These are phyloP conservation scores for Penicillium sp. DNA, from an alignment of 2,329 filamentous ascomycete species.

Conservation along the genomic window DNA sequence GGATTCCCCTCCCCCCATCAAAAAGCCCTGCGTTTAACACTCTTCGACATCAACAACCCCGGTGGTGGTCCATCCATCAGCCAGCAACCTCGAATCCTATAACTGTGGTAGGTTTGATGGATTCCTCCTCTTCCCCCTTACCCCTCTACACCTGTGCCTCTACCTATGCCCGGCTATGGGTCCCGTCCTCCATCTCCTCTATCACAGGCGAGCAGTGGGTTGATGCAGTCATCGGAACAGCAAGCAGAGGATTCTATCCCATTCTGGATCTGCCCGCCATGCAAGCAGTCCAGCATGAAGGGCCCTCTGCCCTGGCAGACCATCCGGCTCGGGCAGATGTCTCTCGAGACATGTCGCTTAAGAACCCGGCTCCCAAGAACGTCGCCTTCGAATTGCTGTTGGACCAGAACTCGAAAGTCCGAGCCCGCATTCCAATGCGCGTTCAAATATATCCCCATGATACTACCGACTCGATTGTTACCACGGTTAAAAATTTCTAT, in stretches of 20 bases:
- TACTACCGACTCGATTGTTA: slow-evolving; percentile 94
- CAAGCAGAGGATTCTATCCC: slow-evolving; percentile 25
- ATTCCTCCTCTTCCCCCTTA: slow-evolving; percentile 25
- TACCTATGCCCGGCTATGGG: slow-evolving; percentile 25
- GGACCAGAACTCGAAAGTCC: slow-evolving; percentile 53
- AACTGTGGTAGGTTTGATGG: slow-evolving; percentile 38
- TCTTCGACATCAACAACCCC: slow-evolving; percentile 27
- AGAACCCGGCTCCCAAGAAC: slow-evolving; percentile 50
- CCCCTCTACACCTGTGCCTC: slow-evolving; percentile 21
- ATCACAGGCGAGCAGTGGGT: slow-evolving; percentile 29
- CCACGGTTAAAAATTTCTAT: slow-evolving; percentile 98
- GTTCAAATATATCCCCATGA: slow-evolving; percentile 91
- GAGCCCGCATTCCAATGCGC: slow-evolving; percentile 60
- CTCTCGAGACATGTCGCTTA: slow-evolving; percentile 35
- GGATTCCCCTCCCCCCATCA: slow-evolving; percentile 32
- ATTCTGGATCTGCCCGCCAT: slow-evolving; percentile 30
- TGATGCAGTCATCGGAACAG: slow-evolving; percentile 32
- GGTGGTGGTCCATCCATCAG: slow-evolving; percentile 31
- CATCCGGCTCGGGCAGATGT: slow-evolving; percentile 25
- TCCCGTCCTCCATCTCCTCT: slow-evolving; percentile 20
- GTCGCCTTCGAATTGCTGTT: slow-evolving; percentile 61
- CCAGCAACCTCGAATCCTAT: slow-evolving; percentile 24
- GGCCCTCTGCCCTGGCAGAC: slow-evolving; percentile 32
- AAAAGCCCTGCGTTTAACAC: slow-evolving; percentile 21
- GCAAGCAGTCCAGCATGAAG: slow-evolving; percentile 34